A percentile compares a stretch with the other conserved stretches of the same genome.
Conservation (phyloP, 768 basidiomycete genomes). For the Pulveroboletus sp. region DNA sequence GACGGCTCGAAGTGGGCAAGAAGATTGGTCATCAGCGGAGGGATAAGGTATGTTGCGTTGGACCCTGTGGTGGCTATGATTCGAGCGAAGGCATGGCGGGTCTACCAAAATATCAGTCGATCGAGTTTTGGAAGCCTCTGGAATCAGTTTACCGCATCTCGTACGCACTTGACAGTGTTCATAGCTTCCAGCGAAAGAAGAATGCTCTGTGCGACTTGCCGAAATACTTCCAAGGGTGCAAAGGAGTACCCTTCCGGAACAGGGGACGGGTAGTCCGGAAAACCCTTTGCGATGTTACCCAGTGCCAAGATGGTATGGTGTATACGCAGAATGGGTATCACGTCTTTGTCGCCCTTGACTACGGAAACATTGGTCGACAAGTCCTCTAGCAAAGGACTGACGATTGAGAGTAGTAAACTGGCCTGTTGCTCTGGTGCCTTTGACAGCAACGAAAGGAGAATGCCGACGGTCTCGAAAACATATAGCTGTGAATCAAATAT, state of each 20-base stretch:
- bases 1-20: slow-evolving; percentile 87
- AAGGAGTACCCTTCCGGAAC: slow-evolving; percentile 62
- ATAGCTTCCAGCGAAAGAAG: slow-evolving; percentile 83
- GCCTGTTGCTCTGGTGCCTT: slow-evolving; percentile 66
- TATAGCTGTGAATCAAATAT: slow-evolving; percentile 90
- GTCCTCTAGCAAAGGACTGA: slow-evolving; percentile 77
- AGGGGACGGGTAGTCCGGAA: slow-evolving; percentile 82
- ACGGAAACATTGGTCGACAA: slow-evolving; percentile 55
- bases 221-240: slow-evolving; percentile 76
- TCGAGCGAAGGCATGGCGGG: slow-evolving; percentile 89
- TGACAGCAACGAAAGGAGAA: slow-evolving; percentile 72
- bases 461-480: slow-evolving; percentile 89
- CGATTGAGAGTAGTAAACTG: slow-evolving; percentile 65
- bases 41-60: slow-evolving; percentile 81
- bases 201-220: slow-evolving; percentile 81
- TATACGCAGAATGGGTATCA: slow-evolving; percentile 76
- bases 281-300: slow-evolving; percentile 93
- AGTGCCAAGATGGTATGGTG: slow-evolving; percentile 95
- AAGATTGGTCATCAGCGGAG: slow-evolving; percentile 85
- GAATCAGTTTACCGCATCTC: slow-evolving; percentile 75
- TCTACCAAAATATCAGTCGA: slow-evolving; percentile 43
- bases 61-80: slow-evolving; percentile 88
- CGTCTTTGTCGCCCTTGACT: slow-evolving; percentile 57
- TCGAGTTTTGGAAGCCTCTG: neutral
- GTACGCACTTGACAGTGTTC: slow-evolving; percentile 80